Base-by-base conservation (phyloP, 2,329 filamentous ascomycete species). In the Colletotrichum navitas region DNA sequence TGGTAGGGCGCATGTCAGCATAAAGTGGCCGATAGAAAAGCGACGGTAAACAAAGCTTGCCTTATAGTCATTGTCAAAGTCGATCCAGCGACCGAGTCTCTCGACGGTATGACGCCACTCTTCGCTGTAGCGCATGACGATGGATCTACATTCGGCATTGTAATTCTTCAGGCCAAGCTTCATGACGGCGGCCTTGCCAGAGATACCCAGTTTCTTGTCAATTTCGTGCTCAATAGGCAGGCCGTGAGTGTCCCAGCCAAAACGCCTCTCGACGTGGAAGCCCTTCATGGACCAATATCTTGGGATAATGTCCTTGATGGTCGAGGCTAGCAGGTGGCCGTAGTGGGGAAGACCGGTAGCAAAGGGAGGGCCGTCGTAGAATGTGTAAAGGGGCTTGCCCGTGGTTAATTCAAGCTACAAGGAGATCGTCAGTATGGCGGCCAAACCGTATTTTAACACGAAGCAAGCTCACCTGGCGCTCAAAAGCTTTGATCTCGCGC, bases 251-350 rank as follows among this genome's bases (percentile, higher is more conserved):
- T 98, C 95, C 95, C 95, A 98, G 64, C 95, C 95, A 76, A 98
- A 98, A 71, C 95, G 89, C 75, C 95, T 90, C 85, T 96, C 94
- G 63, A 98, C 95, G 84, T 97, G 93, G 79, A 91, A 93, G 21
- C 95, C 95, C 80, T 97, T 97, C 95, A 97, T 97, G 63, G 94
- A 94, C 94, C 95, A 98, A 82, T 98, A 98, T 76, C 95, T 88
- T 11, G 95, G 94, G 75, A 98, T 97, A 72, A 97, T 96, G 81
- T 98, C 95, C 83, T 98, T 98, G 85, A 98, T 97, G 61, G 95
- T 98, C 26, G 94, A 97, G 47, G 95, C 93, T 75, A 97, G 87
- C 64, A 97, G 84, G 82, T 97, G 94, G 73, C 88, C 88, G 72
- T 87, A 92, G 76, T 92, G 90, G 73, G 88, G 88, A 24, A 90